These are phyloP conservation scores for Mycena amicta DNA, from an alignment of 768 basidiomycete genomes.

Conservation along the genomic window DNA sequence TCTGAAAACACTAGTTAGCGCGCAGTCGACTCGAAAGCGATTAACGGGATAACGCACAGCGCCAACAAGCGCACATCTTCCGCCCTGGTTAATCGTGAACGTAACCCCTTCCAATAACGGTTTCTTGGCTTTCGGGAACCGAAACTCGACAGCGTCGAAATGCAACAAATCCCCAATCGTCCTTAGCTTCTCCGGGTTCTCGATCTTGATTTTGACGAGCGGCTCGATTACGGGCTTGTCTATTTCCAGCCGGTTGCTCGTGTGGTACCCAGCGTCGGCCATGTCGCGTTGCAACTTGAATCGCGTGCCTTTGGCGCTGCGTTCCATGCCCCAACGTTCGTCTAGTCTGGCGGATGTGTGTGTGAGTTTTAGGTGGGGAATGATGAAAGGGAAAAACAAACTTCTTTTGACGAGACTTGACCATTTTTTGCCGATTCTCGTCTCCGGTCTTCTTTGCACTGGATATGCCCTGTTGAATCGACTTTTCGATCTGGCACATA, in stretches of 20 bases:
- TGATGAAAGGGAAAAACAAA: slow-evolving; percentile 39
- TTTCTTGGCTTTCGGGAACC: slow-evolving; percentile 31
- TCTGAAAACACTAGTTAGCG: slow-evolving; percentile 29
- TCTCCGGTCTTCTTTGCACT: slow-evolving; percentile 61
- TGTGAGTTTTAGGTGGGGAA: background rate
- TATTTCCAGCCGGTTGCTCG: slow-evolving; percentile 40
- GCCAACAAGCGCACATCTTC: slow-evolving; percentile 45
- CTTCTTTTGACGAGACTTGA: slow-evolving; percentile 63
- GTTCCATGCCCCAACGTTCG: slow-evolving; percentile 40
- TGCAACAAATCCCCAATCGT: slow-evolving; percentile 37
- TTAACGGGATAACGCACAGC: slow-evolving; percentile 8
- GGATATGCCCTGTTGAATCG: slow-evolving; percentile 53
- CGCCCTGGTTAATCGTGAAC: slow-evolving; percentile 41
- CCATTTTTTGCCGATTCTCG: slow-evolving; percentile 57
- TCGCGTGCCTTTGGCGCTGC: slow-evolving; percentile 43
- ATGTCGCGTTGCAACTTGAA: slow-evolving; percentile 63
- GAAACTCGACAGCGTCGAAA: slow-evolving; percentile 35
- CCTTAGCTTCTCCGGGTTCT: slow-evolving; percentile 31
- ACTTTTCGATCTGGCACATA: slow-evolving; percentile 47
- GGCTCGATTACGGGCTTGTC: slow-evolving; percentile 40
- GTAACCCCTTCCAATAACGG: slow-evolving; percentile 31
- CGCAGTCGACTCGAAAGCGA: slow-evolving; percentile 2
- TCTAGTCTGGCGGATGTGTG: slow-evolving; percentile 33
- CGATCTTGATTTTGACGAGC: slow-evolving; percentile 37
- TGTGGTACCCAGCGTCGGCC: slow-evolving; percentile 39